phyloP scores from a whole-genome alignment of 176 grass and related monocot genomes.

The Alloteropsis semialata region DNA sequence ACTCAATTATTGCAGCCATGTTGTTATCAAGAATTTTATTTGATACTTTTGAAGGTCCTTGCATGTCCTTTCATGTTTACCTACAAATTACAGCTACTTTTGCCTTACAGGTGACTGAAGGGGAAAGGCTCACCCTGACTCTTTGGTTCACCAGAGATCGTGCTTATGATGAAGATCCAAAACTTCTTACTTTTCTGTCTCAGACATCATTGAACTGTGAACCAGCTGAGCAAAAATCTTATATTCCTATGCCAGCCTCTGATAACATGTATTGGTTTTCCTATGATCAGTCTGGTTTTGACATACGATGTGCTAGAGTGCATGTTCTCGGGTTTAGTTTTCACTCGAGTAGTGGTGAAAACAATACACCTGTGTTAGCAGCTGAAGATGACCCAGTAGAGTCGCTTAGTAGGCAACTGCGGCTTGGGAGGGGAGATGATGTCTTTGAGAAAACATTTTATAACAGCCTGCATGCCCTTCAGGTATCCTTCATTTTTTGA shows the following conservation, averaged over 20 bases:
- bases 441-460: constrained; percentile 67
- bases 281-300: constrained; percentile 65
- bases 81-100: constrained; percentile 25
- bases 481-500: constrained; percentile 48
- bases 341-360: background rate
- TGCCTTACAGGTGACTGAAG: constrained; percentile 67
- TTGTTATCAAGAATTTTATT: constrained; percentile 8
- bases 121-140: constrained; percentile 90
- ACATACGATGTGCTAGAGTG: constrained; percentile 70
- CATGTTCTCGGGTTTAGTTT: constrained; percentile 58
- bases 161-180: constrained; percentile 81
- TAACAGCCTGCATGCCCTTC: constrained; percentile 89
- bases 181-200: constrained; percentile 78
- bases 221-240: constrained; percentile 37
- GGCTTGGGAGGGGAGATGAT: constrained; percentile 46
- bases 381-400: constrained; percentile 48
- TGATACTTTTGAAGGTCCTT: background rate
- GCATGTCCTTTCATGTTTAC: constrained; percentile 2
- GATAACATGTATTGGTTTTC: constrained; percentile 89
- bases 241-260: constrained; percentile 66
- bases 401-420: constrained; percentile 59
- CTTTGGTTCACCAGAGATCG: constrained; percentile 86
- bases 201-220: constrained; percentile 35
- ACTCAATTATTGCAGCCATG: background rate
- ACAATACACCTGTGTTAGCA: background rate